These are phyloP conservation scores for Spinacia oleracea DNA, from an alignment of 179 eudicot species.

Conservation along the genomic window DNA sequence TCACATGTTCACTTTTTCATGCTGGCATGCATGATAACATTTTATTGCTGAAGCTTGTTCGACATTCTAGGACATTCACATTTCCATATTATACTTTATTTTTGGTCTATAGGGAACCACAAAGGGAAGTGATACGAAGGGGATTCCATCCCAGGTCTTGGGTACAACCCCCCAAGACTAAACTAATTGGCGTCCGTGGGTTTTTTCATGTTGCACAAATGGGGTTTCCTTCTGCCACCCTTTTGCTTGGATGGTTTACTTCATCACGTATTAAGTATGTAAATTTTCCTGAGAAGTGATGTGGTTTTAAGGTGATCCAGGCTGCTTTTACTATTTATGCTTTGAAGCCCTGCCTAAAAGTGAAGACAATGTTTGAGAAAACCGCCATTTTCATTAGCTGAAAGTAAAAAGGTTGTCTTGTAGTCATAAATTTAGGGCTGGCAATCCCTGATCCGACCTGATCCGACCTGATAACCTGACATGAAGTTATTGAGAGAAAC, in stretches of 20 bases:
- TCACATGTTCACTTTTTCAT: not conserved
- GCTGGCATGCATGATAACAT: not conserved
- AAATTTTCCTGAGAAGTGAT: not conserved
- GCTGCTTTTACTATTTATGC: not conserved
- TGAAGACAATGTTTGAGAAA: not conserved
- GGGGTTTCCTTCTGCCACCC: conserved; percentile 13
- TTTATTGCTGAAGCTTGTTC: not conserved
- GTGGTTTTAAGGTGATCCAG: not conserved
- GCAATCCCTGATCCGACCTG: too few relatives aligned
- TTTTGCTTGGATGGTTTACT: conserved; percentile 6
- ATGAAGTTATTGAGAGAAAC: too few relatives aligned
- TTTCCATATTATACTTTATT: not conserved
- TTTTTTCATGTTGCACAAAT: conserved; percentile 1
- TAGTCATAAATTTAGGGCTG: too few relatives aligned
- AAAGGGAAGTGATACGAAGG: not conserved
- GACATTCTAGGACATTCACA: not conserved
- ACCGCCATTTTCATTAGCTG: not conserved
- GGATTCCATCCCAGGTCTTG: not conserved
- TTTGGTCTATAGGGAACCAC: conserved; percentile 11
- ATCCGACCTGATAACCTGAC: too few relatives aligned
- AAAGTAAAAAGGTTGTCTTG: too few relatives aligned
- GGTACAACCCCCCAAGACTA: not conserved
- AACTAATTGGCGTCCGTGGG: not conserved
- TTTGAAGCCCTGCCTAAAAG: not conserved
- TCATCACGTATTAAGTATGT: conserved; percentile 9